These are phyloP conservation scores for Friedmanniomyces simplex DNA, from an alignment of 495 filamentous ascomycete species.

Conservation along the genomic window DNA sequence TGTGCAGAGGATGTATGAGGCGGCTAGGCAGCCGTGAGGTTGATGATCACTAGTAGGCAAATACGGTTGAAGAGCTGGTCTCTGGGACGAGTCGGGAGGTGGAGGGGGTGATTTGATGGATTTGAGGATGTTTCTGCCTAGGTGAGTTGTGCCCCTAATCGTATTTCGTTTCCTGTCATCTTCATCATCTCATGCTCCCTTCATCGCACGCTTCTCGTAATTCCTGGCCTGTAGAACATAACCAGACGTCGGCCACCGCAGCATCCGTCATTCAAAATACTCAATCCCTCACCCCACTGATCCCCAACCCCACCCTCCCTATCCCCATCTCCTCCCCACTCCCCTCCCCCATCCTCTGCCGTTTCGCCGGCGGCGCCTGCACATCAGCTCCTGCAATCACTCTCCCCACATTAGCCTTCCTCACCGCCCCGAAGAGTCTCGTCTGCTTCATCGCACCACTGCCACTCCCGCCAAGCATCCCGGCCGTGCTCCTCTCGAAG, in stretches of 20 bases:
- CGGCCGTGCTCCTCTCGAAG: not conserved
- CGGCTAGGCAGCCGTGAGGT: not conserved
- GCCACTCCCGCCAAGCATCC: not conserved
- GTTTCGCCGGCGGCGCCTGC: constrained; percentile 21
- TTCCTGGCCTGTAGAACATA: too few species aligned
- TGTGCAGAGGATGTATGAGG: not conserved
- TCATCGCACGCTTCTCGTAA: not conserved
- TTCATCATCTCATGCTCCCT: too few species aligned
- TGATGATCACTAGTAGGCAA: not conserved
- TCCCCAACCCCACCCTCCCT: constrained; percentile 27
- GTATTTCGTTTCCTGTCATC: too few species aligned
- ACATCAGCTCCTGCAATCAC: constrained; percentile 5
- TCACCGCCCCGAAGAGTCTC: constrained; percentile 32
- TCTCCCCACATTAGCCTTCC: constrained; percentile 22
- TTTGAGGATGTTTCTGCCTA: not conserved
- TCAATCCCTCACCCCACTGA: constrained; percentile 24
- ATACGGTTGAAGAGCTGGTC: not conserved
- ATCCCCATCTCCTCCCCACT: constrained; percentile 9
- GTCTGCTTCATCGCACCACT: constrained; percentile 22
- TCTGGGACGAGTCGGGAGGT: not conserved
- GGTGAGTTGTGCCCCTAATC: not conserved
- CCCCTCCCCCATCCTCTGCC: constrained; percentile 17
- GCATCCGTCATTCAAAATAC: too few species aligned
- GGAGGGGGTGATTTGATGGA: not conserved
- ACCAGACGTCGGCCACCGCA: not conserved